Conservation (phyloP, 1,284 basidiomycete species). For the Tilletia horrida region DNA sequence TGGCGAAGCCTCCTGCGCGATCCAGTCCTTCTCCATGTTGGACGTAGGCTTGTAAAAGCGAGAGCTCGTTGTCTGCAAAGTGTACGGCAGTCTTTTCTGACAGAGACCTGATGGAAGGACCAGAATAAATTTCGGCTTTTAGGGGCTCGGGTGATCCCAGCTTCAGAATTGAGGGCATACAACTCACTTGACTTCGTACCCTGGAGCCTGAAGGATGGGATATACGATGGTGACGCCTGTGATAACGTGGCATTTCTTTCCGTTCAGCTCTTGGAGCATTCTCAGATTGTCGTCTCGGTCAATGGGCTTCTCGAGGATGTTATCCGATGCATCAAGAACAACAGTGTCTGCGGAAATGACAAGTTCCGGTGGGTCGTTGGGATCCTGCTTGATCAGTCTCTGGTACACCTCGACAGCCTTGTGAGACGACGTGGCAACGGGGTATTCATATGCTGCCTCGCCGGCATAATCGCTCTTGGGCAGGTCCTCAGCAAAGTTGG, state of each 20-base stretch:
- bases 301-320: slow-evolving; percentile 79
- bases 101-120: slow-evolving; percentile 30
- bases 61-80: slow-evolving; percentile 55
- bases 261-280: slow-evolving; percentile 83
- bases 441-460: slow-evolving; percentile 77
- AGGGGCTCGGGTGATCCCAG: not conserved
- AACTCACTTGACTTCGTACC: slow-evolving; percentile 75
- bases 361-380: slow-evolving; percentile 69
- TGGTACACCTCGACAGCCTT: slow-evolving; percentile 62
- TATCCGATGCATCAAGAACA: slow-evolving; percentile 38
- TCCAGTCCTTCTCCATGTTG: slow-evolving; percentile 84
- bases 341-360: slow-evolving; percentile 68
- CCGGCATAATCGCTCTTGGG: slow-evolving; percentile 66
- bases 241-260: slow-evolving; percentile 60
- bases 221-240: slow-evolving; percentile 64
- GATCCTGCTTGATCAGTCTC: slow-evolving; percentile 34
- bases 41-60: slow-evolving; percentile 75
- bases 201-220: slow-evolving; percentile 77
- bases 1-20: slow-evolving; percentile 88
- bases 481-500: slow-evolving; percentile 80
- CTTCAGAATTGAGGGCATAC: not conserved
- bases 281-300: slow-evolving; percentile 78
- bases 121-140: not conserved
- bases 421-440: slow-evolving; percentile 83
- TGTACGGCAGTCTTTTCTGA: slow-evolving; percentile 48